Conservation (phyloP, 257 asterid genomes). For the Solanum pinnatisectum region DNA sequence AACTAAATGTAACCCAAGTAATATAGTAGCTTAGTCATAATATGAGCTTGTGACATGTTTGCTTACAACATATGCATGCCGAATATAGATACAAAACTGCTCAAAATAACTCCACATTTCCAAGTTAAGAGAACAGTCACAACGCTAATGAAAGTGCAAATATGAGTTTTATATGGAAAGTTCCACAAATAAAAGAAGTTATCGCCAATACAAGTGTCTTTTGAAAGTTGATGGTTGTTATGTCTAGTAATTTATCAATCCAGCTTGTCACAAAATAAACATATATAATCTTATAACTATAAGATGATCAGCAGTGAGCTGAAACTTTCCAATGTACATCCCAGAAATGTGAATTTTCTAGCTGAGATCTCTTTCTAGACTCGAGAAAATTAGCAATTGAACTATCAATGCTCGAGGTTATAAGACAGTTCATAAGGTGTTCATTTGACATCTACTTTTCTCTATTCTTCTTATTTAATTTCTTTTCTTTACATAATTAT, state of each 20-base stretch:
- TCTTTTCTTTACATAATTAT: not conserved
- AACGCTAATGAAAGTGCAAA: not conserved
- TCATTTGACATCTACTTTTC: not conserved
- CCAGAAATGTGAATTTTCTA: not conserved
- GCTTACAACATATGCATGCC: not conserved
- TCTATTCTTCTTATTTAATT: not conserved
- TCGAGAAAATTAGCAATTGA: not conserved
- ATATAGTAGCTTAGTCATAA: not conserved
- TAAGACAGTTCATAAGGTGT: not conserved
- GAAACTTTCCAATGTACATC: not conserved
- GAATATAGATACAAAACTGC: not conserved
- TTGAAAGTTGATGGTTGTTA: not conserved
- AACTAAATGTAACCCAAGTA: not conserved
- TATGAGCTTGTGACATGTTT: not conserved
- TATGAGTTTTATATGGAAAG: not conserved
- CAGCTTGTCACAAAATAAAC: not conserved
- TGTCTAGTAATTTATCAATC: not conserved
- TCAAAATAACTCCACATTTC: not conserved
- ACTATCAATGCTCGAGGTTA: not conserved
- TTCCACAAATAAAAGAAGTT: not conserved
- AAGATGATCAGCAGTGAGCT: not conserved
- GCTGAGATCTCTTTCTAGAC: not conserved
- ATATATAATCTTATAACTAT: not conserved
- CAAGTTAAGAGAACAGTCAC: not conserved
- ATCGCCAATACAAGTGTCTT: not conserved